Conservation (phyloP, 2,329 filamentous ascomycete species). For the Phaeomoniella chlamydospora region DNA sequence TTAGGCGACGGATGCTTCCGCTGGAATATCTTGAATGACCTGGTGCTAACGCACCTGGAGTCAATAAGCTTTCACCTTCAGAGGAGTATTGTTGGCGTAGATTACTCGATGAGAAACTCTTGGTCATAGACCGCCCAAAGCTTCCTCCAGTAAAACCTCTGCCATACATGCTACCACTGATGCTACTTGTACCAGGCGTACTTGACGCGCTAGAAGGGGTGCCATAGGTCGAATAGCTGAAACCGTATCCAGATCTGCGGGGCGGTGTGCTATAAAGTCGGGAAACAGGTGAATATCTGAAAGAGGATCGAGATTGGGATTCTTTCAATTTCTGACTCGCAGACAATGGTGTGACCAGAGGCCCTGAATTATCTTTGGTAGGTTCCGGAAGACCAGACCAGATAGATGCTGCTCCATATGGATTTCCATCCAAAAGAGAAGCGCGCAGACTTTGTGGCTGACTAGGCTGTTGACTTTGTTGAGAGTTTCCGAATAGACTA, state of each 20-base stretch:
- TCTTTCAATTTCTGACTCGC: constrained; percentile 64
- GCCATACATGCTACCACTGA: constrained; percentile 22
- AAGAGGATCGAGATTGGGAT: constrained; percentile 66
- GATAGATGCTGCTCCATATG: constrained; percentile 77
- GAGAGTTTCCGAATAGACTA: constrained; percentile 38
- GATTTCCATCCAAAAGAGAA: constrained; percentile 68
- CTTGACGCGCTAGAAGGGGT: constrained; percentile 59
- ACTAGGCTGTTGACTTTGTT: constrained; percentile 33
- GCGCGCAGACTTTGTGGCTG: constrained; percentile 54
- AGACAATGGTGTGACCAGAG: constrained; percentile 77
- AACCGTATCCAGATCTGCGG: constrained; percentile 69
- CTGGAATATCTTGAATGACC: constrained; percentile 50
- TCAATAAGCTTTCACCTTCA: constrained; percentile 66
- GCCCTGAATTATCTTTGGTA: constrained; percentile 59
- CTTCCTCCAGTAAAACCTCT: constrained; percentile 34
- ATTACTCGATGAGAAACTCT: constrained; percentile 80
- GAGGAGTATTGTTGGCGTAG: constrained; percentile 67
- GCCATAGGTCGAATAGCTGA: constrained; percentile 84
- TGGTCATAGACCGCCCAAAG: constrained; percentile 58
- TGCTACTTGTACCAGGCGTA: constrained; percentile 42
- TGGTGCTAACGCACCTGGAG: constrained; percentile 70
- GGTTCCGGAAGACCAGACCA: constrained; percentile 59
- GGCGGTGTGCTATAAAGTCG: constrained; percentile 72
- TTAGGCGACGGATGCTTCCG: constrained; percentile 71
- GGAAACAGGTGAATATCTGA: constrained; percentile 74